These are phyloP conservation scores for Juglanconis oblonga DNA, from an alignment of 2,329 filamentous ascomycete species.

Conservation along the genomic window DNA sequence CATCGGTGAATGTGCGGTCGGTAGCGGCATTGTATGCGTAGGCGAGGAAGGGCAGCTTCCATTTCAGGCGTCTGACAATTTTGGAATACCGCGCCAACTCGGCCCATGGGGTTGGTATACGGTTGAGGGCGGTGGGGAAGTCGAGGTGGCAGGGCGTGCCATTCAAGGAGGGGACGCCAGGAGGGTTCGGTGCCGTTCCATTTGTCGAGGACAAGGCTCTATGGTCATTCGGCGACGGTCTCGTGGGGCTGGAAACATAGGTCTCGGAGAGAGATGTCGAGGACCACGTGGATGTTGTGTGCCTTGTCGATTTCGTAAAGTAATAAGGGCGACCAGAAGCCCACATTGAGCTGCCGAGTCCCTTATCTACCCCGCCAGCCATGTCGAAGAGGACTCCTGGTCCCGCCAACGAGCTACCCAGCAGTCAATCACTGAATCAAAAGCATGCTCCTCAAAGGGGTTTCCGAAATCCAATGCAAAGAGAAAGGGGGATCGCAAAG, in stretches of 20 bases:
- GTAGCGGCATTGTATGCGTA: conserved; percentile 52
- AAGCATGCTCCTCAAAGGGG: not conserved
- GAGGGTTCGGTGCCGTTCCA: not conserved
- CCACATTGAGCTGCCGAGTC: conserved; percentile 16
- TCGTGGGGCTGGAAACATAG: not conserved
- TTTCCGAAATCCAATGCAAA: no score
- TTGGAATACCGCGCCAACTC: conserved; percentile 59
- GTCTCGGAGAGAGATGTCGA: not conserved
- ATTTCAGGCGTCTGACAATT: conserved; percentile 57
- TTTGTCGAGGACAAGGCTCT: not conserved
- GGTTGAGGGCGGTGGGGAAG: conserved; percentile 1
- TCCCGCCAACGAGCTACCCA: not conserved
- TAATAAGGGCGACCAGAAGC: conserved; percentile 11
- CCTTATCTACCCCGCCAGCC: not conserved
- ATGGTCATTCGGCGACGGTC: not conserved
- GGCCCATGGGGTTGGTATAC: conserved; percentile 19
- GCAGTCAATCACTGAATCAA: not conserved
- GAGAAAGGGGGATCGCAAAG: no score
- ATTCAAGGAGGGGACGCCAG: not conserved
- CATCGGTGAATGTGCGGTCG: conserved; percentile 34
- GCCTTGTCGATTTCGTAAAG: not conserved
- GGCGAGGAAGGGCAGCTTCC: conserved; percentile 62
- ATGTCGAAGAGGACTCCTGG: not conserved
- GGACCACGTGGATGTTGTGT: not conserved
- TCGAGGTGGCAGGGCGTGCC: not conserved